phyloP scores from a whole-genome alignment of 495 filamentous ascomycete species.

The Penicillium maclennaniae region DNA sequence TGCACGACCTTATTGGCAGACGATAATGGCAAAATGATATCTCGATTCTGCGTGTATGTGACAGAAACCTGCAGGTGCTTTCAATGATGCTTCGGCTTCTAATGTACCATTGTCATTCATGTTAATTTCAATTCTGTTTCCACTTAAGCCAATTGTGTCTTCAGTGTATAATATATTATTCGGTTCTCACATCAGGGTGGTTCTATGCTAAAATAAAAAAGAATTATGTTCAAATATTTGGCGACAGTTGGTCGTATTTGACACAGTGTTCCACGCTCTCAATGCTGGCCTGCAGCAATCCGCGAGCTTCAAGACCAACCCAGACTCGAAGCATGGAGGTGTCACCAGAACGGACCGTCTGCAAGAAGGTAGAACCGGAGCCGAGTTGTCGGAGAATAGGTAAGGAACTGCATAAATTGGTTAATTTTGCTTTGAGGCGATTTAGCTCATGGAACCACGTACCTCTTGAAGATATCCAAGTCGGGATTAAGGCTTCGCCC shows the following conservation, averaged over 20 bases:
- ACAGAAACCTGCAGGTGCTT: neutral
- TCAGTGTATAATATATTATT: neutral
- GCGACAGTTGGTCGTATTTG: slow-evolving; percentile 76
- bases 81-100: neutral
- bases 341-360: slow-evolving; percentile 61
- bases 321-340: slow-evolving; percentile 93
- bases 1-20: neutral
- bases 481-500: slow-evolving; percentile 81
- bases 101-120: neutral
- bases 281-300: slow-evolving; percentile 80
- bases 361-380: slow-evolving; percentile 50
- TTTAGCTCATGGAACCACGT: slow-evolving; percentile 16
- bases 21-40: slow-evolving; percentile 11
- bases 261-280: slow-evolving; percentile 85
- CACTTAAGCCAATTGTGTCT: neutral
- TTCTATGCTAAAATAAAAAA: slow-evolving; percentile 10
- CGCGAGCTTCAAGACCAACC: slow-evolving; percentile 85
- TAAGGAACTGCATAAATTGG: slow-evolving; percentile 56
- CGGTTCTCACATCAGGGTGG: neutral
- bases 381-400: slow-evolving; percentile 90
- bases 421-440: slow-evolving; percentile 1
- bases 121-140: neutral
- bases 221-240: slow-evolving; percentile 59
- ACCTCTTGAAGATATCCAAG: slow-evolving; percentile 83
- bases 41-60: slow-evolving; percentile 2